These are phyloP conservation scores for Polygonum maritimum DNA, from an alignment of 148 eudicot species.

Conservation along the genomic window DNA sequence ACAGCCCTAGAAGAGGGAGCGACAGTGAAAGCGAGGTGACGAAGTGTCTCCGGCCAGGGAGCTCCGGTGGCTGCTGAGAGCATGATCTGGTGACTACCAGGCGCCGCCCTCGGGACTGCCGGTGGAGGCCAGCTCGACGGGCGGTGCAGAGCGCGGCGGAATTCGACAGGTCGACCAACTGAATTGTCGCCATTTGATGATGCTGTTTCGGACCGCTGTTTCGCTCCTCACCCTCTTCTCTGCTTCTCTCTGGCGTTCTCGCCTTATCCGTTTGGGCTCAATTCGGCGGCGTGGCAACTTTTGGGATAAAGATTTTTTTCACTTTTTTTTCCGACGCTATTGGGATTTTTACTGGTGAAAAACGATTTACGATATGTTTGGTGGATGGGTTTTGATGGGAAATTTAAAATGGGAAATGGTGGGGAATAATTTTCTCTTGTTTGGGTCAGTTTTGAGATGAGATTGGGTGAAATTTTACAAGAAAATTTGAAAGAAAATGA, in stretches of 20 bases:
- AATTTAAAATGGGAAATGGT: too few species aligned
- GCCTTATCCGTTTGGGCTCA: neutral
- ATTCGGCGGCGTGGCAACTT: neutral
- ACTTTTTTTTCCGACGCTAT: too few species aligned
- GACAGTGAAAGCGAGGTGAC: constrained; percentile 20
- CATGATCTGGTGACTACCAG: neutral
- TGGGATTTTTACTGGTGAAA: too few species aligned
- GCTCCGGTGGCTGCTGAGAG: constrained; percentile 3
- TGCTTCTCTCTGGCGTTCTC: neutral
- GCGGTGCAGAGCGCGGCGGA: neutral
- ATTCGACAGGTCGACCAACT: neutral
- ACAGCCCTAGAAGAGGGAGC: constrained; percentile 12
- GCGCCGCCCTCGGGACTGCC: neutral
- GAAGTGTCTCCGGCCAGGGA: constrained; percentile 13
- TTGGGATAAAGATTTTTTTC: neutral
- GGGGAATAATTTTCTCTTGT: too few species aligned
- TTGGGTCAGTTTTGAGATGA: too few species aligned
- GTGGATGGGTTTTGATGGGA: too few species aligned
- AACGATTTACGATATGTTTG: too few species aligned
- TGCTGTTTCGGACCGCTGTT: neutral
- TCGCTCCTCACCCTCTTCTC: neutral
- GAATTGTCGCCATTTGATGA: neutral
- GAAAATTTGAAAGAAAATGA: too few species aligned
- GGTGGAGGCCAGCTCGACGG: neutral
- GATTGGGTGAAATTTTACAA: too few species aligned